A percentile compares a stretch with the other conserved stretches of the same genome.
Evolutionary conservation across 2,329 filamentous ascomycete species (phyloP).

Genomic region (Arthrobotrys megalospora): DNA sequence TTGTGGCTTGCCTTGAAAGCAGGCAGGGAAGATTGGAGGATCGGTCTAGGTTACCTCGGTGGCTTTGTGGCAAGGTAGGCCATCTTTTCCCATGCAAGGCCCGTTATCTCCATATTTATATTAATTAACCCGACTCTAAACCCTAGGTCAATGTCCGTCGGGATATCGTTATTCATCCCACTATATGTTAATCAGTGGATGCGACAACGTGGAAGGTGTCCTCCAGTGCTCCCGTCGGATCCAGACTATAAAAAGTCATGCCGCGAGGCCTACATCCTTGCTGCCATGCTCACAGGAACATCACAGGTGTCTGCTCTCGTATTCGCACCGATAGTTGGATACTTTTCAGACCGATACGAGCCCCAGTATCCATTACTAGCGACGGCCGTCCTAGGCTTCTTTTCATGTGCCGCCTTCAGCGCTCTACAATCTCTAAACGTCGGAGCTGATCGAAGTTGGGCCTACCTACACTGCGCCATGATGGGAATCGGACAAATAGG

Average conservation of each 20-base stretch:
- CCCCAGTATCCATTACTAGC: conserved; percentile 80
- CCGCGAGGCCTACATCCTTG: conserved; percentile 86
- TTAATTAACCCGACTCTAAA: conserved; percentile 5
- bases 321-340: conserved; percentile 89
- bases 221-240: conserved; percentile 74
- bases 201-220: conserved; percentile 83
- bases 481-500: conserved; percentile 96
- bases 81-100: background rate
- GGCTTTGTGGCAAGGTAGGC: conserved; percentile 78
- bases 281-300: conserved; percentile 82
- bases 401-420: conserved; percentile 84
- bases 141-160: conserved; percentile 91
- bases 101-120: background rate
- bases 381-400: conserved; percentile 80
- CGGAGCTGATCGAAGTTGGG: conserved; percentile 77
- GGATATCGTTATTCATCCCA: conserved; percentile 94
- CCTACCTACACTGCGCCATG: conserved; percentile 80
- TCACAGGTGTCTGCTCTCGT: conserved; percentile 89
- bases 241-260: conserved; percentile 88
- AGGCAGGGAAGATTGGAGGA: conserved; percentile 67
- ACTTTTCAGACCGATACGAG: conserved; percentile 76
- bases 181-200: conserved; percentile 94
- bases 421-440: conserved; percentile 74
- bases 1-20: conserved; percentile 53
- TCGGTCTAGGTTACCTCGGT: conserved; percentile 89